Evolutionary conservation across 148 eudicot genomes (phyloP).

Genomic region (Polygonum maritimum): DNA sequence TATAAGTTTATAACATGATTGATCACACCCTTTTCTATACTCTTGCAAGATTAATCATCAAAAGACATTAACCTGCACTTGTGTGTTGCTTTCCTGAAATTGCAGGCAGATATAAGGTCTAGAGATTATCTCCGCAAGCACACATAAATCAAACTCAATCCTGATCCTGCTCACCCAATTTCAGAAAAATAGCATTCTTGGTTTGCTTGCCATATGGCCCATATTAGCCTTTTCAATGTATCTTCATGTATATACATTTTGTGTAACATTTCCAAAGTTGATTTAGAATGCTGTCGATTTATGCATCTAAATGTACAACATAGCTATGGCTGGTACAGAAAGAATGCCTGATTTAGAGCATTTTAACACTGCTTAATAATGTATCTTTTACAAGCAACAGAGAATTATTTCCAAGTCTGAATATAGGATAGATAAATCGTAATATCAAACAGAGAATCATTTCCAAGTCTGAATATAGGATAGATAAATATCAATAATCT

Average conservation of each 20-base stretch:
- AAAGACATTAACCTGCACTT: constrained; percentile 1
- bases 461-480: too few species aligned
- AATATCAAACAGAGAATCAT: too few species aligned
- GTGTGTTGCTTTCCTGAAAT: constrained; percentile 7
- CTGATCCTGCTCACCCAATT: neutral
- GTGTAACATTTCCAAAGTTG: neutral
- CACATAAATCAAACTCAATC: neutral
- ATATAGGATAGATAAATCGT: too few species aligned
- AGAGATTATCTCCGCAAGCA: constrained; percentile 50
- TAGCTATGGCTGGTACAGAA: neutral
- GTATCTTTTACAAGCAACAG: neutral
- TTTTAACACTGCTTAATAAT: too few species aligned
- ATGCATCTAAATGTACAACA: neutral
- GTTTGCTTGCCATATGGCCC: neutral
- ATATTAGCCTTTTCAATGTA: neutral
- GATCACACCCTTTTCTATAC: neutral
- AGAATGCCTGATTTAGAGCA: neutral
- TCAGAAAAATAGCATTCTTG: neutral
- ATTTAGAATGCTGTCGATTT: neutral
- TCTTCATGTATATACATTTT: neutral
- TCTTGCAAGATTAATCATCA: neutral
- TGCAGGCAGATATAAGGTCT: constrained; percentile 70
- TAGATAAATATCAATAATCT: too few species aligned
- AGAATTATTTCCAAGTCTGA: too few species aligned
- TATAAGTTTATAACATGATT: neutral